phyloP scores from a whole-genome alignment of 2,329 filamentous ascomycete genomes.

The Phialophora macrospora region DNA sequence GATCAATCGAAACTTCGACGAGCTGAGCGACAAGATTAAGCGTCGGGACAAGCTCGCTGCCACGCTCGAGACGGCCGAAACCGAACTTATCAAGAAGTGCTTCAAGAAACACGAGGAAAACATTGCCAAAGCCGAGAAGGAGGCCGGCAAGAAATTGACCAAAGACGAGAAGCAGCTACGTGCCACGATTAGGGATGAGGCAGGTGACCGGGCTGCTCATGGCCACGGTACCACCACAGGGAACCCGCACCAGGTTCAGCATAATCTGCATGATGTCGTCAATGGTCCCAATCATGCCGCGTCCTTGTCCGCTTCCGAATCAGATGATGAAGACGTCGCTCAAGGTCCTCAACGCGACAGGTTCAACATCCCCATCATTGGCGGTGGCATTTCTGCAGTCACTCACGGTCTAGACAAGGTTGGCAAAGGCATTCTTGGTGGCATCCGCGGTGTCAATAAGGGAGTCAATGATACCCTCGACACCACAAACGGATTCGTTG shows the following conservation, averaged over 20 bases:
- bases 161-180: constrained; percentile 48
- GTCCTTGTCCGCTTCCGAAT: constrained; percentile 39
- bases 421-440: constrained; percentile 52
- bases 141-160: constrained; percentile 55
- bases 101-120: constrained; percentile 79
- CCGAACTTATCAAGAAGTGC: constrained; percentile 77
- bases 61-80: constrained; percentile 79
- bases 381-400: constrained; percentile 57
- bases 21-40: constrained; percentile 81
- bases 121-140: constrained; percentile 67
- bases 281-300: constrained; percentile 39
- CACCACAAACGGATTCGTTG: constrained; percentile 45
- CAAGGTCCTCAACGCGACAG: constrained; percentile 24
- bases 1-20: constrained; percentile 89
- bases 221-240: constrained; percentile 60
- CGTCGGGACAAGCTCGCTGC: constrained; percentile 72
- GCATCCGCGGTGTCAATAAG: constrained; percentile 49
- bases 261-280: constrained; percentile 55
- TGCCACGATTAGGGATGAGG: constrained; percentile 58
- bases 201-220: constrained; percentile 52
- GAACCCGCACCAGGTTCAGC: constrained; percentile 61
- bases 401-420: constrained; percentile 55
- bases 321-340: constrained; percentile 41
- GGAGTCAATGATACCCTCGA: constrained; percentile 46
- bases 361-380: constrained; percentile 55